Base-by-base conservation (phyloP, 768 basidiomycete species). In the Suillus fuscotomentosus region DNA sequence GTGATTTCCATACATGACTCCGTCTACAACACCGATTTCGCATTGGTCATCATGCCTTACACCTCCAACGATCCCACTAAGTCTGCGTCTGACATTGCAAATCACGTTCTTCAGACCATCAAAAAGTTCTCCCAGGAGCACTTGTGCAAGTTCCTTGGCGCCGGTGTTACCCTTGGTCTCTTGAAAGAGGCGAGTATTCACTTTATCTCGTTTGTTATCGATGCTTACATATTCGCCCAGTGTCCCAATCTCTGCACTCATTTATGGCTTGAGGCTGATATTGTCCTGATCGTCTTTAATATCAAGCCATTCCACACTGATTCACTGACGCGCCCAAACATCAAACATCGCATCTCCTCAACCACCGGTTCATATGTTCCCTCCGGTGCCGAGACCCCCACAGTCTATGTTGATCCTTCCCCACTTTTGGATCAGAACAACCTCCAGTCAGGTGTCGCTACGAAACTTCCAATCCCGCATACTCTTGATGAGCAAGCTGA, bases 401-500 rank as follows among this genome's bases (percentile, higher is more conserved):
- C 88, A 3, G 79, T 91, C 68, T 86, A 82, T 63, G 81, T 88
- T 62, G 87, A 91, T 60, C 78, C 83, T 8, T 71, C 81, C n/a
- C 85, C 86, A 65, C 69, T 89, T 65, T 68, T 78, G 51, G 80
- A 71, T 60, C 72, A 70, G 31, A 71, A 78, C 75, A 75, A 75
- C 74, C 64, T 77, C 75, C 66, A 84, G 62, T 73, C 81, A 3
- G 83, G 81, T 36, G 79, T 86, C 43, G 75, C 80, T 31, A 85
- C 82, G 39, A 86, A 83, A 65, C 80, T 93, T 20, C 91, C 91
- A 31, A 89, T 92, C 62, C 84, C 84, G 4, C 88, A 91, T 66
- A 92, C 90, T 20, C 78, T 92, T 20, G 91, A 92, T 67, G 91
- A 94, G 70, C 92, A 94, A 75, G 89, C 91, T 36, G 92, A 95